phyloP scores from a whole-genome alignment of 768 basidiomycete species.

The Naganishia antarctica region DNA sequence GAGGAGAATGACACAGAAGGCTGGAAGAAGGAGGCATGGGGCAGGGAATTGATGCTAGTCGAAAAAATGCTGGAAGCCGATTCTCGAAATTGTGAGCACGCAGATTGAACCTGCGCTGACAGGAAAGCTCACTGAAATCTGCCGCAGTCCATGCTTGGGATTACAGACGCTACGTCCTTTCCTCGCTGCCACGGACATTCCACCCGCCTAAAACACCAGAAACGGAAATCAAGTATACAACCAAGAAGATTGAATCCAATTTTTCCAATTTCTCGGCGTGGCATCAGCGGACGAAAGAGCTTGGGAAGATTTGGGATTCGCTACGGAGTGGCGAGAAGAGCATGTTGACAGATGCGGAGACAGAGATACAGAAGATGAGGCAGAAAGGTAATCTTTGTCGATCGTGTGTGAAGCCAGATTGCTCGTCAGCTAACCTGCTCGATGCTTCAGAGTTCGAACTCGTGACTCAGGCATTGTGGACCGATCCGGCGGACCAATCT shows the following conservation, averaged over 20 bases:
- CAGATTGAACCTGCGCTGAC: background rate
- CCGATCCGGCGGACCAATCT: slow-evolving; percentile 91
- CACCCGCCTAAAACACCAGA: slow-evolving; percentile 52
- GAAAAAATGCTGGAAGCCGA: slow-evolving; percentile 91
- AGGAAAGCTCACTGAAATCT: background rate
- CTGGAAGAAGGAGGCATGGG: slow-evolving; percentile 82
- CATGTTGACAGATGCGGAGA: background rate
- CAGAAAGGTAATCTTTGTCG: slow-evolving; percentile 60
- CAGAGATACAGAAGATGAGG: slow-evolving; percentile 56
- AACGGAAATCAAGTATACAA: slow-evolving; percentile 80
- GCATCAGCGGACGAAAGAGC: slow-evolving; percentile 89
- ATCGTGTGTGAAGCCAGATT: background rate
- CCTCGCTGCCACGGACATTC: slow-evolving; percentile 59
- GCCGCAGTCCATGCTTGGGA: slow-evolving; percentile 83
- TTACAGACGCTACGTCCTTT: slow-evolving; percentile 80
- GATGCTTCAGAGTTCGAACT: slow-evolving; percentile 80
- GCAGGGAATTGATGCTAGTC: slow-evolving; percentile 74
- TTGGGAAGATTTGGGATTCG: slow-evolving; percentile 61
- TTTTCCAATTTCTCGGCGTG: slow-evolving; percentile 98
- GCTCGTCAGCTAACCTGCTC: background rate
- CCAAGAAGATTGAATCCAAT: slow-evolving; percentile 82
- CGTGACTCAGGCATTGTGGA: slow-evolving; percentile 88
- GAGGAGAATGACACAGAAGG: slow-evolving; percentile 50
- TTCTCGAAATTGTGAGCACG: slow-evolving; percentile 76
- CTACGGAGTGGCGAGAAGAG: slow-evolving; percentile 51